Evolutionary conservation across 2,329 filamentous ascomycete species (phyloP).

Genomic region (Nothomitra cinnamomea): DNA sequence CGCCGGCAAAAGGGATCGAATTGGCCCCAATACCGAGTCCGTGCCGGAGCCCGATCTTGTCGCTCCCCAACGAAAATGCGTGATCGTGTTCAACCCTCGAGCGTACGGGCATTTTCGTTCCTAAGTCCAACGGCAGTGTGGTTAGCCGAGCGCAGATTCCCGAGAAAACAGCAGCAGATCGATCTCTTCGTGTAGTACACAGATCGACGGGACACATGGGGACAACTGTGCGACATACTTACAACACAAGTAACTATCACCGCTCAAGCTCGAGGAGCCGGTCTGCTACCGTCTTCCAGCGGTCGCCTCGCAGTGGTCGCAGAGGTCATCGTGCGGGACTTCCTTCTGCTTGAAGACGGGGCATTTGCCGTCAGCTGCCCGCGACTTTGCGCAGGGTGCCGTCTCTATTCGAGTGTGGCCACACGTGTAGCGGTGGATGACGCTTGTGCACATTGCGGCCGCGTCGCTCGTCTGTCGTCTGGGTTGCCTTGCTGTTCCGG

Average conservation of each 20-base stretch:
- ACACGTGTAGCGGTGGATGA: conserved; percentile 5
- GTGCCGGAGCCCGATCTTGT: too few relatives aligned
- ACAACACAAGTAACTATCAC: not conserved
- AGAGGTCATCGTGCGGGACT: conserved; percentile 2
- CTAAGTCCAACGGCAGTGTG: too few relatives aligned
- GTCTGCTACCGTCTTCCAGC: not conserved
- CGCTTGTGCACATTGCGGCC: conserved; percentile 4
- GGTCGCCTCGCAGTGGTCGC: conserved; percentile 4
- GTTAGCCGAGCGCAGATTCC: too few relatives aligned
- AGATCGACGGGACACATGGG: too few relatives aligned
- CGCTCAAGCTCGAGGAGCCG: not conserved
- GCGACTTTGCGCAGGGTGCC: conserved; percentile 5
- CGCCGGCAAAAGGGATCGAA: too few relatives aligned
- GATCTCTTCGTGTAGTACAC: too few relatives aligned
- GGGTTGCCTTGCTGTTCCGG: not conserved
- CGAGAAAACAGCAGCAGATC: too few relatives aligned
- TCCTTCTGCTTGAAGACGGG: not conserved
- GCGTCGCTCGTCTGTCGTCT: not conserved
- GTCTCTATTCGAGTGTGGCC: conserved; percentile 3
- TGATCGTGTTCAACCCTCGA: too few relatives aligned
- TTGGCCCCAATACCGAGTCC: too few relatives aligned
- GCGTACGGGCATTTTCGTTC: too few relatives aligned
- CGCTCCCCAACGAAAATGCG: too few relatives aligned
- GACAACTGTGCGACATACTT: not conserved
- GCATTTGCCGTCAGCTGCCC: not conserved